Evolutionary conservation across 2,329 filamentous ascomycete genomes (phyloP).

Genomic region (Nemania sp.): DNA sequence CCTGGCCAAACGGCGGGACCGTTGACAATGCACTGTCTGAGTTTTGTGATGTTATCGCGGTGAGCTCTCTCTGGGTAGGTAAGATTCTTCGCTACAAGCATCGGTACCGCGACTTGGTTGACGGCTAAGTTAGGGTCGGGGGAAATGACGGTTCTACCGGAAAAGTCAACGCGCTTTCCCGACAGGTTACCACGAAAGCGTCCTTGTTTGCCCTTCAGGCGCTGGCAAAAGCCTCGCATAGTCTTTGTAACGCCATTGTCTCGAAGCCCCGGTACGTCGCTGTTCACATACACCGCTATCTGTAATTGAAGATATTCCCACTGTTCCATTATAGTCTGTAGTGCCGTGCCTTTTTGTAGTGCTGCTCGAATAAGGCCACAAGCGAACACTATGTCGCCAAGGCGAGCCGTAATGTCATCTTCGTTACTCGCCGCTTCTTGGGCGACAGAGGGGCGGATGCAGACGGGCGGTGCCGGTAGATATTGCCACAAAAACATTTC

Average conservation of each 20-base stretch:
- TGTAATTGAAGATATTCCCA: conserved; percentile 98
- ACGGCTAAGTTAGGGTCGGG: conserved; percentile 94
- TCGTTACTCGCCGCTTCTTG: conserved; percentile 94
- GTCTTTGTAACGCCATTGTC: conserved; percentile 85
- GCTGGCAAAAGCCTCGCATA: conserved; percentile 91
- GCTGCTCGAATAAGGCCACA: conserved; percentile 86
- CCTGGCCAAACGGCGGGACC: conserved; percentile 83
- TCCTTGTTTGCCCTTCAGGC: conserved; percentile 95
- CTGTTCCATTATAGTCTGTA: conserved; percentile 93
- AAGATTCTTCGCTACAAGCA: conserved; percentile 91
- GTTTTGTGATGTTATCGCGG: conserved; percentile 81
- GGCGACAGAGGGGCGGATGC: conserved; percentile 89
- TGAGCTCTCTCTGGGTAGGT: conserved; percentile 93
- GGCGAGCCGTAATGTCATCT: conserved; percentile 93
- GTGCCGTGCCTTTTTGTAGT: conserved; percentile 78
- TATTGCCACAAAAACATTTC: conserved; percentile 99
- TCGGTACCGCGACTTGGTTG: conserved; percentile 89
- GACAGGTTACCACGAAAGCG: conserved; percentile 96
- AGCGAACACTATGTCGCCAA: conserved; percentile 95
- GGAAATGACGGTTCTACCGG: conserved; percentile 94
- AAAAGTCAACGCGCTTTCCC: conserved; percentile 98
- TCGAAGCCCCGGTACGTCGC: conserved; percentile 89
- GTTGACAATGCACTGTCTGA: conserved; percentile 73
- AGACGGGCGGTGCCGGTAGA: conserved; percentile 89
- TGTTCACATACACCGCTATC: conserved; percentile 98